Conservation (phyloP, 2,329 filamentous ascomycete genomes). For the Akanthomyces muscarius region DNA sequence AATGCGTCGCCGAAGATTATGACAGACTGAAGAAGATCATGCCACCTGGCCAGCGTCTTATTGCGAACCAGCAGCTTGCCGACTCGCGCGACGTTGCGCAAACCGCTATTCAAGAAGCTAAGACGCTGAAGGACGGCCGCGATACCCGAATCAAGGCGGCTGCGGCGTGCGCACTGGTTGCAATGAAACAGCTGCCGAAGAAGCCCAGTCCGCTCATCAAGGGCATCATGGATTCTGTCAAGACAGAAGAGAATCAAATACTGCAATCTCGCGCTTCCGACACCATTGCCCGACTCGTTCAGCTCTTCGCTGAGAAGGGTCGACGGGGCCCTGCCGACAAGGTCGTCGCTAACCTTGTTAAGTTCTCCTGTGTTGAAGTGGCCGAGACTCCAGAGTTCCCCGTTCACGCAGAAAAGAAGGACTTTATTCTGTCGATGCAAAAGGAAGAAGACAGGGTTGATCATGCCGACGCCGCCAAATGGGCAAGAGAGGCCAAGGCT, state of each 20-base stretch:
- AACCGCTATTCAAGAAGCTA: conserved; percentile 74
- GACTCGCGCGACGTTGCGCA: conserved; percentile 71
- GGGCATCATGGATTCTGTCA: conserved; percentile 96
- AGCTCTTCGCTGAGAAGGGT: conserved; percentile 74
- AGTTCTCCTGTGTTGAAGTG: conserved; percentile 96
- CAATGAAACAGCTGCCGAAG: conserved; percentile 84
- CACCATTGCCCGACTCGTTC: conserved; percentile 81
- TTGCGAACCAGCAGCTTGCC: conserved; percentile 71
- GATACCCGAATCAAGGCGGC: conserved; percentile 84
- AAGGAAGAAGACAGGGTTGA: conserved; percentile 97
- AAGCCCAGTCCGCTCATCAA: conserved; percentile 92
- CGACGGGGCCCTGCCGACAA: conserved; percentile 88
- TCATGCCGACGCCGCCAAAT: conserved; percentile 84
- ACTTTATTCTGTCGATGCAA: conserved; percentile 83
- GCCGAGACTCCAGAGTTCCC: conserved; percentile 95
- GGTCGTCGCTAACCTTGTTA: conserved; percentile 90
- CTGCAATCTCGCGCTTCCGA: conserved; percentile 82
- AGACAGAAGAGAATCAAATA: conserved; percentile 86
- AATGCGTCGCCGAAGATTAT: conserved; percentile 79
- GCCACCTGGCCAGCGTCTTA: conserved; percentile 80
- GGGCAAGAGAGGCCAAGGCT: conserved; percentile 81
- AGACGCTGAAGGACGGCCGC: conserved; percentile 70
- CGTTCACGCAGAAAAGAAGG: conserved; percentile 72
- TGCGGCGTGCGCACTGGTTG: conserved; percentile 81
- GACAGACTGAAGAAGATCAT: conserved; percentile 86